These are phyloP conservation scores for Huntiella abstrusa DNA, from an alignment of 2,329 filamentous ascomycete genomes.

Conservation along the genomic window DNA sequence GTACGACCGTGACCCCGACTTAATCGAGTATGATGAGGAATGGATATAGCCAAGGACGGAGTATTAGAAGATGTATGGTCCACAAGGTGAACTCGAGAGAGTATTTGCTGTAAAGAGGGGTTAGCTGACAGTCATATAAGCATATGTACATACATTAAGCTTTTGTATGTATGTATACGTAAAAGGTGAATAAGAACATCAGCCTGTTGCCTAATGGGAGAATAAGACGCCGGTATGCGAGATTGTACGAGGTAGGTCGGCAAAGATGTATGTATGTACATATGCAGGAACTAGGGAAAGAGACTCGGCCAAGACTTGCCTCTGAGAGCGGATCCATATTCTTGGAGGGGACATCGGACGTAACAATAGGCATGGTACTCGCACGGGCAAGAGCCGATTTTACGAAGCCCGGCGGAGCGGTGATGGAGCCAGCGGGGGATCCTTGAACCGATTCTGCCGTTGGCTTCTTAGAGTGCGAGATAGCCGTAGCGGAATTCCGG, in stretches of 20 bases:
- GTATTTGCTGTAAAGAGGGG: constrained; percentile 4
- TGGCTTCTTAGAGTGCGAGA: neutral
- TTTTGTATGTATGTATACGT: neutral
- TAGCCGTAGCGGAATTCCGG: too few species aligned
- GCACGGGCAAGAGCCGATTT: neutral
- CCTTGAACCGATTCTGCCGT: neutral
- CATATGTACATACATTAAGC: too few species aligned
- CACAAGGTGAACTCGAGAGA: constrained; percentile 3
- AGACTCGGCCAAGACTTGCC: constrained; percentile 2
- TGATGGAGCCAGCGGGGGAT: neutral
- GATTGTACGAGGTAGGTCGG: neutral
- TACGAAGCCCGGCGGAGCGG: neutral
- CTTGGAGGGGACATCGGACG: neutral
- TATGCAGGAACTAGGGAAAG: too few species aligned
- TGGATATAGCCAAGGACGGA: neutral
- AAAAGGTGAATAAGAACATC: neutral
- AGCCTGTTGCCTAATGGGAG: neutral
- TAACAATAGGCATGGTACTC: too few species aligned
- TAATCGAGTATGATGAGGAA: constrained; percentile 1
- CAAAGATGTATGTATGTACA: neutral
- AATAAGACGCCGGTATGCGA: neutral
- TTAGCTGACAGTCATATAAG: neutral
- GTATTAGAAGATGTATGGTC: constrained; percentile 2
- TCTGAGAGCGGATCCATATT: constrained; percentile 8
- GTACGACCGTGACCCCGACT: neutral